A percentile compares a stretch with the other conserved stretches of the same genome.
Evolutionary conservation across 306 rosid genomes (phyloP).

Genomic region (Vicia faba): DNA sequence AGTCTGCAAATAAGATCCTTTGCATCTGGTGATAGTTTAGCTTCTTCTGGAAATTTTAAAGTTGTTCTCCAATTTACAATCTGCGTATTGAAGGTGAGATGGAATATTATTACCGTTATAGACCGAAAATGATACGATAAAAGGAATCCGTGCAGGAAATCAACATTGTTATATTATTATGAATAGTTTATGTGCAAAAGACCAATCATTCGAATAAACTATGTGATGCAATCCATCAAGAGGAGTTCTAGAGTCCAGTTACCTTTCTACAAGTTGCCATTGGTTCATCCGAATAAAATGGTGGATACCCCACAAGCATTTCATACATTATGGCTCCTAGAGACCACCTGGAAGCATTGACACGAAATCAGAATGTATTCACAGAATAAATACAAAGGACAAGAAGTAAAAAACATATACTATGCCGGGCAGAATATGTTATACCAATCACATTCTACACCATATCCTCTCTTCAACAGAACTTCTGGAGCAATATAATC

Average conservation of each 20-base stretch:
- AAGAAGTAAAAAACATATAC: slow-evolving; percentile 5
- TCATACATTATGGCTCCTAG: slow-evolving; percentile 95
- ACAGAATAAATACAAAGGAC: not conserved
- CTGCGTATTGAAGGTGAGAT: slow-evolving; percentile 48
- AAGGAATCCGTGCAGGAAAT: not conserved
- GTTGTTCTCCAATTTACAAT: slow-evolving; percentile 79
- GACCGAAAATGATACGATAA: not conserved
- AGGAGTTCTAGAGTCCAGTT: slow-evolving; percentile 29
- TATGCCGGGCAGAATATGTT: not conserved
- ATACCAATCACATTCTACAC: slow-evolving; percentile 90
- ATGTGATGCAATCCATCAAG: slow-evolving; percentile 29
- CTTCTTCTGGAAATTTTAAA: slow-evolving; percentile 82
- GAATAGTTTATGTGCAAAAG: slow-evolving; percentile 5
- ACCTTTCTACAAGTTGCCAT: slow-evolving; percentile 90
- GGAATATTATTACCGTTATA: slow-evolving; percentile 10
- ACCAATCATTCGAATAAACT: slow-evolving; percentile 25
- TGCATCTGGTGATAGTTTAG: slow-evolving; percentile 74
- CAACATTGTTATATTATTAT: not conserved
- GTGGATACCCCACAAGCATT: slow-evolving; percentile 92
- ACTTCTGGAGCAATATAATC: slow-evolving; percentile 95
- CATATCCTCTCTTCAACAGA: slow-evolving; percentile 80
- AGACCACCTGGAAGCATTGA: slow-evolving; percentile 76
- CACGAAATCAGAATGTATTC: slow-evolving; percentile 30
- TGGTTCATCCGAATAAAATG: slow-evolving; percentile 86
- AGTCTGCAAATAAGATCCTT: slow-evolving; percentile 82